Conservation (phyloP, 371 early-diverging fungal genomes). For the Basidiobolus meristosporus region DNA sequence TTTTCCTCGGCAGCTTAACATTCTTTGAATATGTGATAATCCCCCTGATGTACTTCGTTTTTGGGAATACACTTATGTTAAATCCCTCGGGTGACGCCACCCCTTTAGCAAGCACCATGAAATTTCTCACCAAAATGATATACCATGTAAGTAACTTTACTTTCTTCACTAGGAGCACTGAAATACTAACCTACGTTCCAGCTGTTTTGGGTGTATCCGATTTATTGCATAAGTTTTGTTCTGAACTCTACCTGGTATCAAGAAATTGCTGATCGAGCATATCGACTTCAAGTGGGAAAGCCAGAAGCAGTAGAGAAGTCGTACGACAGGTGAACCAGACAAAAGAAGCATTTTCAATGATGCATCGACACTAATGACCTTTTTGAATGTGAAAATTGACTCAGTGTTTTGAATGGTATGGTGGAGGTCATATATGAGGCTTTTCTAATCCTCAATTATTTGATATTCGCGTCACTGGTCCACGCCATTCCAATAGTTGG, state of each 20-base stretch:
- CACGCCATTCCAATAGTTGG: conserved; percentile 16
- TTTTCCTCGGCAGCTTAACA: conserved; percentile 5
- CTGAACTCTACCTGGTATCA: conserved; percentile 15
- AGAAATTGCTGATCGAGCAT: conserved; percentile 14
- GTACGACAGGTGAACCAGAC: conserved; percentile 2
- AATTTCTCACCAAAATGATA: conserved; percentile 3
- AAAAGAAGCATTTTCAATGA: too few relatives aligned
- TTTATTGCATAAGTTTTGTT: conserved; percentile 16
- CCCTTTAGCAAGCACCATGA: conserved; percentile 3
- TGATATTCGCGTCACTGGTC: conserved; percentile 11
- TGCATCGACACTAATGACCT: not conserved
- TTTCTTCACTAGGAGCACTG: not conserved
- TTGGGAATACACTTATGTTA: conserved; percentile 4
- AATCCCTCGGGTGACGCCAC: not conserved
- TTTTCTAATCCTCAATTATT: conserved; percentile 18
- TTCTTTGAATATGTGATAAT: conserved; percentile 4
- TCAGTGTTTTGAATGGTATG: conserved; percentile 1
- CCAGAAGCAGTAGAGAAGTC: conserved; percentile 2
- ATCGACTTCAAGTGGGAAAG: conserved; percentile 7
- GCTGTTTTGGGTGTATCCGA: conserved; percentile 22
- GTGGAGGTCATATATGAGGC: conserved; percentile 11
- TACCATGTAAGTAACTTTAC: not conserved
- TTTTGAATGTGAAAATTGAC: not conserved
- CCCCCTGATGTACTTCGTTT: conserved; percentile 4
- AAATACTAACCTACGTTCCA: conserved; percentile 1